Evolutionary conservation across 352 stramenopile genomes (phyloP).

Genomic region (Phytophthora sp.): DNA sequence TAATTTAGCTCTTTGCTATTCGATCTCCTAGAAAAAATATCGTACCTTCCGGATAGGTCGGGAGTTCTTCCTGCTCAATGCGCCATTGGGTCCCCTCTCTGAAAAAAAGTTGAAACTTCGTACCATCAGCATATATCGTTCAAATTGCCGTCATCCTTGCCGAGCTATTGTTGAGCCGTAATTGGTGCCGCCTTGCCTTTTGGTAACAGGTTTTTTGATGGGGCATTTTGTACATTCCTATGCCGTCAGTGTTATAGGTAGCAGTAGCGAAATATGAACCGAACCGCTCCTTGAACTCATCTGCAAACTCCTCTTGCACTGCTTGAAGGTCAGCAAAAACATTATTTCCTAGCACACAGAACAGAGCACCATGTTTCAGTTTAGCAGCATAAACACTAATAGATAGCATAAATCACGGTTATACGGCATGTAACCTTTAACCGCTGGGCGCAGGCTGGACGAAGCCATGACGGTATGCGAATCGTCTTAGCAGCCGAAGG

Average conservation of each 20-base stretch:
- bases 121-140: slow-evolving; percentile 8
- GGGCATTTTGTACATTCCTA: slow-evolving; percentile 13
- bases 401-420: neutral
- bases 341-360: slow-evolving; percentile 10
- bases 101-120: slow-evolving; percentile 13
- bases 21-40: no score
- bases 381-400: no score
- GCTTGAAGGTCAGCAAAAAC: slow-evolving; percentile 1
- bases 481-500: slow-evolving; percentile 2
- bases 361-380: neutral
- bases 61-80: slow-evolving; percentile 17
- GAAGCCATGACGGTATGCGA: slow-evolving; percentile 22
- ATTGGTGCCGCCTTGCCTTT: slow-evolving; percentile 13
- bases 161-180: slow-evolving; percentile 21
- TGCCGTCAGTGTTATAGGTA: slow-evolving; percentile 14
- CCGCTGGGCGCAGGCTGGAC: slow-evolving; percentile 11
- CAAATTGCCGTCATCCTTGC: slow-evolving; percentile 13
- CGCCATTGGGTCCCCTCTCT: slow-evolving; percentile 3
- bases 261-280: slow-evolving; percentile 1
- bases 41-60: slow-evolving; percentile 13
- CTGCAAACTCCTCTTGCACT: slow-evolving; percentile 10
- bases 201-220: slow-evolving; percentile 1
- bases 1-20: no score
- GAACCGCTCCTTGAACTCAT: slow-evolving; percentile 7
- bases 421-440: slow-evolving; percentile 8